Percentiles rank a stretch among this genome's conserved stretches.
Evolutionary conservation across 1,284 basidiomycete species (phyloP).

Genomic region (Cystobasidium pallidum): DNA sequence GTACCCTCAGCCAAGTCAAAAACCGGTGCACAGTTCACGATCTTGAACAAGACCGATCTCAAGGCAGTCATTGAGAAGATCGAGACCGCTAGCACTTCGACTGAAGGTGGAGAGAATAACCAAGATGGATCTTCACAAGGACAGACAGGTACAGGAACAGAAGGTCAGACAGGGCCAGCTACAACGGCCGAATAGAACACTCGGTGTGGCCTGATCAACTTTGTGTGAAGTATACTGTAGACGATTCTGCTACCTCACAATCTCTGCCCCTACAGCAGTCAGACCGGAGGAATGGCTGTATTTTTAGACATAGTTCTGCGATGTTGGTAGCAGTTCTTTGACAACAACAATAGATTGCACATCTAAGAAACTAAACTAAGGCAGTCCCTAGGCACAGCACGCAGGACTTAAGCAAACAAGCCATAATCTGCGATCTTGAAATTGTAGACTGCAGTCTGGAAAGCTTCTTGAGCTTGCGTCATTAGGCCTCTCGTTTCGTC

Average conservation of each 20-base stretch:
- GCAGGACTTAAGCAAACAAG: constrained; percentile 70
- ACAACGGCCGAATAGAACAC: not conserved
- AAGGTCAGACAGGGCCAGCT: not conserved
- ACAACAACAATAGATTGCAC: not conserved
- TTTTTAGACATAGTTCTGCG: no score
- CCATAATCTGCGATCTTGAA: constrained; percentile 71
- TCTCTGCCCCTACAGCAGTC: not conserved
- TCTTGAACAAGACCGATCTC: constrained; percentile 73
- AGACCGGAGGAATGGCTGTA: no score
- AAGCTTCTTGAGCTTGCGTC: constrained; percentile 59
- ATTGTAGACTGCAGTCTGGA: constrained; percentile 65
- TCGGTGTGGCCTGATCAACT: not conserved
- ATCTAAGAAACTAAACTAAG: not conserved
- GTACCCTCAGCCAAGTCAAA: constrained; percentile 28
- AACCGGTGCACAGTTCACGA: constrained; percentile 72
- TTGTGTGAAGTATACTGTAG: not conserved
- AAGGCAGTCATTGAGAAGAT: constrained; percentile 68
- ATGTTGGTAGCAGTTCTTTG: not conserved
- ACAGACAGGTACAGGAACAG: not conserved
- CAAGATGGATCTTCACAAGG: not conserved
- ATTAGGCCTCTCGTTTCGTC: constrained; percentile 52
- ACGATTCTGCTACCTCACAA: not conserved
- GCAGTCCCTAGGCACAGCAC: no score
- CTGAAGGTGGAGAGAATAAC: constrained; percentile 9
- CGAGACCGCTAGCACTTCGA: constrained; percentile 25